Base-by-base conservation (phyloP, 495 filamentous ascomycete species). In the Aspergillus campestris region DNA sequence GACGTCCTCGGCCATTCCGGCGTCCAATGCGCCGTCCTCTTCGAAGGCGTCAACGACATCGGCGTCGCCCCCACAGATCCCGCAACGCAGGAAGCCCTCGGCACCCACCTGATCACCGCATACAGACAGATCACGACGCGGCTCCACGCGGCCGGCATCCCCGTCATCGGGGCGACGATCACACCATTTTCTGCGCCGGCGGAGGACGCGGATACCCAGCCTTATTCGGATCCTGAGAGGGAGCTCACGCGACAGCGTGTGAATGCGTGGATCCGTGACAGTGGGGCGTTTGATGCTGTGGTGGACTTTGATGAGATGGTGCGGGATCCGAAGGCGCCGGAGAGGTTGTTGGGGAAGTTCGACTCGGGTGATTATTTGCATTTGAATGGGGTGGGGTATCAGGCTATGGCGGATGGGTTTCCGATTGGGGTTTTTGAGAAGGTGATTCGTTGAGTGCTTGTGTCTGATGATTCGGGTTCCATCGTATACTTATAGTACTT, bases 31-130 rank as follows among this genome's bases (percentile, higher is more conserved):
- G 77, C 73, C 29, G 72, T 87, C 62, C 72, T 87, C 31, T 87
- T 87, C 60, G 77, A 83, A 61, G 84, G 83, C 13, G 81, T 87
- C 14, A 89, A 87, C 58, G 84, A 87, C 57, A 84, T 84, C 37
- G 81, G 82, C 27, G 61, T 62, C 7, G 76, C 69, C 1, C 66
- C 60, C 15, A 48, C 71, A 0, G 72, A 78, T 47, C 42, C 59
- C 4, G 58, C 54, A 1, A 64, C 68, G 3, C 81, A 84, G 51
- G 60, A 51, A n/a, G 42, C 53, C 7, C 69, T 83, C 34, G 76
- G 64, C 4, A 66, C 71, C 35, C 53, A 62, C 12, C 54, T 87
- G 3, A 73, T 80, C 32, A 61, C 64, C 5, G 76, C 77, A 8
- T 87, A 75, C 54, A 58, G 67, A 47, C 75, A 79, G 38, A 80